Percentiles rank a stretch among this genome's conserved stretches.
Evolutionary conservation across 2,329 filamentous ascomycete species (phyloP).

Genomic region (Bipolaris zeicola): DNA sequence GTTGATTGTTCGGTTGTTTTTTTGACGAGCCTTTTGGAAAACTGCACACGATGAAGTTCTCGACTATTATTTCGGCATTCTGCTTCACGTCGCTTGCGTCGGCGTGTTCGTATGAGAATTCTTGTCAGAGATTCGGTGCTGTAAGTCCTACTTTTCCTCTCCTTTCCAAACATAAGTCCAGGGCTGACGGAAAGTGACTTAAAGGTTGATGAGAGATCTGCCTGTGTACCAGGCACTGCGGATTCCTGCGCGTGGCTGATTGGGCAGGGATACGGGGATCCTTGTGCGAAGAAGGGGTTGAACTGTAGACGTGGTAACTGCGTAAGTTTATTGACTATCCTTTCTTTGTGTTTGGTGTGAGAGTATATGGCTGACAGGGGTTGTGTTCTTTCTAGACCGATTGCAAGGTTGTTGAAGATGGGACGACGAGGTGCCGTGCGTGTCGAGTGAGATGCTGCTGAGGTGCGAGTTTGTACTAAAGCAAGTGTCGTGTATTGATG

Average conservation of each 20-base stretch:
- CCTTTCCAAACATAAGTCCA: too few species aligned
- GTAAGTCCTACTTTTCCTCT: too few species aligned
- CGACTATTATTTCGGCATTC: too few species aligned
- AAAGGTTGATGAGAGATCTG: not conserved
- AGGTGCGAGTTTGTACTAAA: not conserved
- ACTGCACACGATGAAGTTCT: too few species aligned
- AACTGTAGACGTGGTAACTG: not conserved
- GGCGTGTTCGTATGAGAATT: too few species aligned
- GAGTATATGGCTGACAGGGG: not conserved
- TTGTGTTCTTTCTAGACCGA: not conserved
- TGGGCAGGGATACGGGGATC: not conserved
- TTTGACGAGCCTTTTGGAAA: too few species aligned
- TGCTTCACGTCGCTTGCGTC: too few species aligned
- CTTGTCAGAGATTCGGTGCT: too few species aligned
- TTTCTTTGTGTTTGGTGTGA: not conserved
- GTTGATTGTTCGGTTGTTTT: too few species aligned
- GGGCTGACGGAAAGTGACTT: too few species aligned
- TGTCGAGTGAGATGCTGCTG: not conserved
- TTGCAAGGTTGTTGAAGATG: not conserved
- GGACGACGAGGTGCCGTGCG: not conserved
- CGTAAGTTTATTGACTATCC: not conserved
- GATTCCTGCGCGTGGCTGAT: not conserved
- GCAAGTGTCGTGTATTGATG: too few species aligned
- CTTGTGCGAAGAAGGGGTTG: not conserved
- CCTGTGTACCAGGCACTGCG: not conserved